Evolutionary conservation across 2,329 filamentous ascomycete genomes (phyloP), one percentile per base, ranked within the genome.

Genomic region (Fusarium succisae): DNA sequence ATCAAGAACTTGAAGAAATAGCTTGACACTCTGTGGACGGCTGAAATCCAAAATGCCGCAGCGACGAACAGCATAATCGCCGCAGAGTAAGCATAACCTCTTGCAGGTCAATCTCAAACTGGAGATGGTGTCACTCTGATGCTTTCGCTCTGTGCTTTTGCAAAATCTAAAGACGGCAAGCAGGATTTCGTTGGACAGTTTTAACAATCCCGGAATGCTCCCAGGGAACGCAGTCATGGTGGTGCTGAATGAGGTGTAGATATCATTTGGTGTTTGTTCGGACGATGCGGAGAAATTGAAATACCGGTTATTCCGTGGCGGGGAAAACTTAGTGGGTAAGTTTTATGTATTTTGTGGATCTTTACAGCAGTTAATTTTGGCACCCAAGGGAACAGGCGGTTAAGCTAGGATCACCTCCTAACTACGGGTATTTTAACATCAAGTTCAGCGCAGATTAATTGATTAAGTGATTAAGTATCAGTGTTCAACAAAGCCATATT

Each of bases 201-300:
- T 35, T 17, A 17, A 8, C 32, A 35, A 17, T 35, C 32, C 32
- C 1, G 32, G 32, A 15, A 35, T n/a, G 13, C 3, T 4, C 13
- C 13, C 30, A 5, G 10, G 32, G 3, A 17, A 26, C 6, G 17
- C 3, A 15, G n/a, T 13, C 18, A 54, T 54, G 9, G 18, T 38
- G 32, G 1, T 22, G 9, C 5, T 22, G 2, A n/a, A 26, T 54
- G 13, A 3, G 0, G 5, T 22, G 32, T 15, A 11, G 50, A 14
- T 20, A 11, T 14, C 30, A 37, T 14, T 20, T 24, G 12, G 3
- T 53, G n/a, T 37, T 53, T 8, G 8, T 2, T 35, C 4, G 8
- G 8, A 24, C 1, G 11, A 11, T 30, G 7, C 28, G 47, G 20
- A 30, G 11, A 3, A 35, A 53, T 35, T 37, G 48, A 37, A 1